A percentile compares a stretch with the other conserved stretches of the same genome.
Conservation (phyloP, 2,329 filamentous ascomycete species). For the Diaporthe sp. region DNA sequence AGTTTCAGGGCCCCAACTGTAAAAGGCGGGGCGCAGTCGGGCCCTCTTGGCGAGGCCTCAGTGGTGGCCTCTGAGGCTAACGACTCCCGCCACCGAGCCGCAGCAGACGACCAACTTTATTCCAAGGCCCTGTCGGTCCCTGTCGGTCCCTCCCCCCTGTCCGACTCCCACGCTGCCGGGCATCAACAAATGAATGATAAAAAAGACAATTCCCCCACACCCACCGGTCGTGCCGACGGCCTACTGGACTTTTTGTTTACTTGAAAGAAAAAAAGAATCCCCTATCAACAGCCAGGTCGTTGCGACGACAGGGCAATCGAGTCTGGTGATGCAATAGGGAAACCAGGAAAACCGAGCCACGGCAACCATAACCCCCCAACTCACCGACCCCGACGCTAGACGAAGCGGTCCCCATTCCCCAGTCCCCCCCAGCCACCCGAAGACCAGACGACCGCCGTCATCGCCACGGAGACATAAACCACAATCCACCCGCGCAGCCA, state of each 20-base stretch:
- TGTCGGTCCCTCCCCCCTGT: background rate
- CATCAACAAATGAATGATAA: conserved; percentile 21
- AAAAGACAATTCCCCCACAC: background rate
- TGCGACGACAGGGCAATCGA: conserved; percentile 3
- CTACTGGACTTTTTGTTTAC: background rate
- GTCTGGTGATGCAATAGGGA: background rate
- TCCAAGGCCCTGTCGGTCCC: conserved; percentile 7
- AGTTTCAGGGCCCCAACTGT: conserved; percentile 27
- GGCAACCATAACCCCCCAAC: background rate
- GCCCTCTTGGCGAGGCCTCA: conserved; percentile 3
- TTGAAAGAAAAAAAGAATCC: too few species aligned
- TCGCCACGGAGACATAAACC: background rate
- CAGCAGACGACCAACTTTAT: conserved; percentile 26
- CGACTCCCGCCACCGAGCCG: conserved; percentile 15
- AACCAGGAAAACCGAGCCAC: conserved; percentile 8
- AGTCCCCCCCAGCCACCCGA: conserved; percentile 6
- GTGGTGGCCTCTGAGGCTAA: background rate
- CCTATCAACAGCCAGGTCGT: background rate
- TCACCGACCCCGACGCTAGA: conserved; percentile 21
- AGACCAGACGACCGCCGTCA: background rate
- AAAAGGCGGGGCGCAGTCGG: conserved; percentile 33
- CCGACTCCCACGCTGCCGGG: background rate
- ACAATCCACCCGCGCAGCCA: conserved; percentile 18
- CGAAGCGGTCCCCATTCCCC: background rate
- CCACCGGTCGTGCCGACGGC: background rate